A percentile compares a stretch with the other conserved stretches of the same genome.
These are phyloP conservation scores for Neurospora africana DNA, from an alignment of 495 filamentous ascomycete species.

Conservation along the genomic window DNA sequence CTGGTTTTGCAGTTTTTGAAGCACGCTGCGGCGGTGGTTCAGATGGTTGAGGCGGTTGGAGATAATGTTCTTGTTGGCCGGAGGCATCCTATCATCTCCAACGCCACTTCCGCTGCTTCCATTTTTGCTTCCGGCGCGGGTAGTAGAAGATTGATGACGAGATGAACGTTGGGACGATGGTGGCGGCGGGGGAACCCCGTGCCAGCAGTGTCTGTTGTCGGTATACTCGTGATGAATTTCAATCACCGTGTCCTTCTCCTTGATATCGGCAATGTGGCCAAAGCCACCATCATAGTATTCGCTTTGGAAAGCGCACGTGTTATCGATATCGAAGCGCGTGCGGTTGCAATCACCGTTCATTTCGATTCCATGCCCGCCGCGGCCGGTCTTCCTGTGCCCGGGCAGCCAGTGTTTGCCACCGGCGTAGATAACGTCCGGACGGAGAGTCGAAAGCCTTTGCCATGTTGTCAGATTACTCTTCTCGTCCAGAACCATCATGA, in stretches of 20 bases:
- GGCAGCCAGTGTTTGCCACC: background rate
- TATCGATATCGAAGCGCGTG: background rate
- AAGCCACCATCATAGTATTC: background rate
- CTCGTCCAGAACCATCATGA: constrained; percentile 32
- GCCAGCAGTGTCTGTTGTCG: background rate
- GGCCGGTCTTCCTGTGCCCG: background rate
- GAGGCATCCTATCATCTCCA: background rate
- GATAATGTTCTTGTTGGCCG: background rate
- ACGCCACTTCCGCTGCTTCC: background rate
- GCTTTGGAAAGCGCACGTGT: background rate
- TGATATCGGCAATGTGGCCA: background rate
- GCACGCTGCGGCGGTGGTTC: background rate
- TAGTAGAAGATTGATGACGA: background rate
- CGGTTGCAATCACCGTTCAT: background rate
- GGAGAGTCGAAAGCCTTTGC: constrained; percentile 1
- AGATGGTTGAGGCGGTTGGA: background rate
- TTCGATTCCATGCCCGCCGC: background rate
- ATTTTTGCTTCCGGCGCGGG: background rate
- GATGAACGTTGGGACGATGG: background rate
- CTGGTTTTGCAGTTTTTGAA: background rate
- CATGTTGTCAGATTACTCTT: background rate
- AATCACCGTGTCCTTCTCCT: background rate
- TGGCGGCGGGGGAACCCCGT: background rate
- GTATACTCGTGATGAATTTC: background rate
- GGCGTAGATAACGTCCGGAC: background rate